Evolutionary conservation across 345 rosid genomes (phyloP), one percentile per base, ranked within the genome.

Genomic region (Gossypium thurberi): DNA sequence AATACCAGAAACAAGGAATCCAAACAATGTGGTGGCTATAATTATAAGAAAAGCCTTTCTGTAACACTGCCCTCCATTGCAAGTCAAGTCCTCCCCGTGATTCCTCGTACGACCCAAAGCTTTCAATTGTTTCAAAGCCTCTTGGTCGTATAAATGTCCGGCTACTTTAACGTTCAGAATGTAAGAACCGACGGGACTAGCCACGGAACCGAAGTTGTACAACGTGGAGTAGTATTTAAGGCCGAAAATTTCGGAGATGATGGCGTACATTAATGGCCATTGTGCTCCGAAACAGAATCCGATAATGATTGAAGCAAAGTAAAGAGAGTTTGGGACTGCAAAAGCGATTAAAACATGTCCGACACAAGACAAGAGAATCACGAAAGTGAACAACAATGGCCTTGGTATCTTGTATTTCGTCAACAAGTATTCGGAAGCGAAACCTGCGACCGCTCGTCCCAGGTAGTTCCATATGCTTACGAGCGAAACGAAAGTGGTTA

Each of bases 391-490:
- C 70, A 87, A 28, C 28, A 83, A 40, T 40, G 90, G 87, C 58
- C 85, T 78, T 15, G 85, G 90, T 61, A 83, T 77, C 53, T 77
- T 85, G 74, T 83, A 81, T 62, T 80, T 87, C 56, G 62, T 77
- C 76, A 77, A 70, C 48, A 85, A 78, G 66, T 80, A 78, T 78
- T 87, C 90, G 0, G 85, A 87, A 52, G 73, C 79, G 0, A 83
- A 85, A 28, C 88, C 85, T 2, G 90, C 65, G 12, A 79, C 80
- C 3, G 82, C 79, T 56, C 90, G 85, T 18, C 90, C 90, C 20
- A 80, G 80, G 81, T 79, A 87, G 28, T 83, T 87, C 90, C 88
- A 85, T 71, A 85, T 83, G 75, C 90, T 87, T 12, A 87, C 83
- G 4, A 87, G 83, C 10, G 90, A 85, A 20, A 87, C 77, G 56